phyloP scores from a whole-genome alignment of 305 asterid species.

The Salvia sclarea region DNA sequence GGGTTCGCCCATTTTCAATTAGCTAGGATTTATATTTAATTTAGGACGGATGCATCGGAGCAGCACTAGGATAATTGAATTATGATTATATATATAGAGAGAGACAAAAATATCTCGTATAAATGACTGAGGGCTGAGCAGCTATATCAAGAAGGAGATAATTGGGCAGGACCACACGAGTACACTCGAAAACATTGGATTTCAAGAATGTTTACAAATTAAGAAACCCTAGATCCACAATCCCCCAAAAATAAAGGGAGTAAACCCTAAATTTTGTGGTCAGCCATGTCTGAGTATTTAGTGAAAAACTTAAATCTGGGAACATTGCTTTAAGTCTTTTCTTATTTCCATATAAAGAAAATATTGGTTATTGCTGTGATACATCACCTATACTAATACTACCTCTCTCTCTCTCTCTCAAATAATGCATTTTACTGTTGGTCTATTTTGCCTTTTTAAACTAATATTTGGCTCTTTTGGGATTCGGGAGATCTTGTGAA shows the following conservation, averaged over 20 bases:
- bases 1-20: no score
- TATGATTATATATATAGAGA: not conserved
- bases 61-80: no score
- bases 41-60: no score
- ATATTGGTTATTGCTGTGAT: conserved; percentile 4
- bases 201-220: conserved; percentile 12
- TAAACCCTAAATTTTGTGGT: conserved; percentile 37
- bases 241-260: not conserved
- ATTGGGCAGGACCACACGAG: conserved; percentile 48
- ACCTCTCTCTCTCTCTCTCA: conserved; percentile 48
- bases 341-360: not conserved
- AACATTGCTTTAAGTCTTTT: not conserved
- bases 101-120: no score
- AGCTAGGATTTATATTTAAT: no score
- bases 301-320: conserved; percentile 19
- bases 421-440: conserved; percentile 51
- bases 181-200: conserved; percentile 18
- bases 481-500: conserved; percentile 52
- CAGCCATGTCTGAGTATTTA: conserved; percentile 24
- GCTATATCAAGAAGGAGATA: not conserved
- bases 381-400: no score
- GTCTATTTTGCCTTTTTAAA: conserved; percentile 23
- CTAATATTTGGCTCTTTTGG: conserved; percentile 40
- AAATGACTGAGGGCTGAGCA: no score
- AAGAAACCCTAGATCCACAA: conserved; percentile 57